Evolutionary conservation across 2,329 filamentous ascomycete genomes (phyloP).

Genomic region (Phaeosphaeria sp.): DNA sequence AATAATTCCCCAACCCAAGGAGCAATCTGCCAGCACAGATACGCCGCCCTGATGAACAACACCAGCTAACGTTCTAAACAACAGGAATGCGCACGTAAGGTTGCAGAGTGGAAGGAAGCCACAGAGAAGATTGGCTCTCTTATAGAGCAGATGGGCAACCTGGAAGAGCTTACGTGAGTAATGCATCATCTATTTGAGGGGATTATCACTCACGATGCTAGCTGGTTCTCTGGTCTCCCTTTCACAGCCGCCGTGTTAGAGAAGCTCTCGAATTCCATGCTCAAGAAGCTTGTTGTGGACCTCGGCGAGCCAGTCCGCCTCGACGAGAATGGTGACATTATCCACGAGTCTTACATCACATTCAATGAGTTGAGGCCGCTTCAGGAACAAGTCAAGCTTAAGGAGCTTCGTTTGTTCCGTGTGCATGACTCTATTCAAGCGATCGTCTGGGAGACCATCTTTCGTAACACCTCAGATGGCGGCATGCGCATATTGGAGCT

Average conservation of each 20-base stretch:
- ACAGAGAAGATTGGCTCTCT: constrained; percentile 21
- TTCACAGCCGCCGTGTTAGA: constrained; percentile 33
- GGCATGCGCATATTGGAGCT: constrained; percentile 35
- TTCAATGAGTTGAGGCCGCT: constrained; percentile 32
- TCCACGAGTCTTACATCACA: constrained; percentile 29
- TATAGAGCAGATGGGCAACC: constrained; percentile 23
- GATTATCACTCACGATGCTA: constrained; percentile 11
- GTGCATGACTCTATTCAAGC: constrained; percentile 36
- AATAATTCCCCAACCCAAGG: not conserved
- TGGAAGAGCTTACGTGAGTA: constrained; percentile 40
- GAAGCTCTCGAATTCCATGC: constrained; percentile 21
- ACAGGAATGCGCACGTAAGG: not conserved
- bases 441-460: constrained; percentile 41
- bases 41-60: not conserved
- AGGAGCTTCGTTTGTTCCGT: constrained; percentile 36
- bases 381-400: constrained; percentile 26
- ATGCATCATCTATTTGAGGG: not conserved
- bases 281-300: constrained; percentile 39
- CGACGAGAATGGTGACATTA: constrained; percentile 11
- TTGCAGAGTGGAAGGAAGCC: not conserved
- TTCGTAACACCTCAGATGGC: constrained; percentile 23
- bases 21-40: not conserved
- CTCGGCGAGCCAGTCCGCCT: constrained; percentile 30
- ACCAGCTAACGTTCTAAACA: too few species aligned
- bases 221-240: constrained; percentile 36